Conservation (phyloP, 352 stramenopile species). For the Phytophthora brassicae region DNA sequence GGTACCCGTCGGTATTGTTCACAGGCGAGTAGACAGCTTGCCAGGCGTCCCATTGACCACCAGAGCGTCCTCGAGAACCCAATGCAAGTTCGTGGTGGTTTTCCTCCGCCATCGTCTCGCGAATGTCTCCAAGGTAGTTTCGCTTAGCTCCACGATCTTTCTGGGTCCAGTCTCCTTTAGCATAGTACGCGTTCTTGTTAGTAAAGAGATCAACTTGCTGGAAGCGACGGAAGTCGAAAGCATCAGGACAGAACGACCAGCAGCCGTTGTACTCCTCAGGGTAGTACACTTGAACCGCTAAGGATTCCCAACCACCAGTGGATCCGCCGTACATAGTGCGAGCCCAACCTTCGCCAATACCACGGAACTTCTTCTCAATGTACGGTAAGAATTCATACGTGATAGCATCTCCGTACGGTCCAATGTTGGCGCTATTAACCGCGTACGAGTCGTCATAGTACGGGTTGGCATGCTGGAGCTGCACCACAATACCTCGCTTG, state of each 20-base stretch:
- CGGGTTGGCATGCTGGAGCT: conserved; percentile 75
- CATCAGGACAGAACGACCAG: conserved; percentile 80
- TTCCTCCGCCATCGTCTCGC: conserved; percentile 73
- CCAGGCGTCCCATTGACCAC: conserved; percentile 79
- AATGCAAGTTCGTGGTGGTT: conserved; percentile 74
- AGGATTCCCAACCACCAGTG: conserved; percentile 72
- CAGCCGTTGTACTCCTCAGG: conserved; percentile 79
- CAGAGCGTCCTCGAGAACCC: conserved; percentile 60
- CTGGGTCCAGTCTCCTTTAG: conserved; percentile 65
- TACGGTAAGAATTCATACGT: conserved; percentile 77
- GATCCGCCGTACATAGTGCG: conserved; percentile 80
- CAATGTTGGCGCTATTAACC: conserved; percentile 76
- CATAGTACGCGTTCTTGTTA: conserved; percentile 72
- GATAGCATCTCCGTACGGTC: conserved; percentile 74
- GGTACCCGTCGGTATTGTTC: conserved; percentile 61
- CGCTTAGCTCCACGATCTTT: conserved; percentile 64
- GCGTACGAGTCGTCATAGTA: conserved; percentile 85
- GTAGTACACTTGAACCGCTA: conserved; percentile 76
- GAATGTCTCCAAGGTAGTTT: conserved; percentile 66
- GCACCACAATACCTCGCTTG: conserved; percentile 73
- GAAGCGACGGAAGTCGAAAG: conserved; percentile 77
- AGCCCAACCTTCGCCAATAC: conserved; percentile 62
- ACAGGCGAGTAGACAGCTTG: conserved; percentile 72
- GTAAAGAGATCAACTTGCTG: conserved; percentile 68
- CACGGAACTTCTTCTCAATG: conserved; percentile 59